Conservation (phyloP, 2,329 filamentous ascomycete species). For the Colletotrichum lentis region DNA sequence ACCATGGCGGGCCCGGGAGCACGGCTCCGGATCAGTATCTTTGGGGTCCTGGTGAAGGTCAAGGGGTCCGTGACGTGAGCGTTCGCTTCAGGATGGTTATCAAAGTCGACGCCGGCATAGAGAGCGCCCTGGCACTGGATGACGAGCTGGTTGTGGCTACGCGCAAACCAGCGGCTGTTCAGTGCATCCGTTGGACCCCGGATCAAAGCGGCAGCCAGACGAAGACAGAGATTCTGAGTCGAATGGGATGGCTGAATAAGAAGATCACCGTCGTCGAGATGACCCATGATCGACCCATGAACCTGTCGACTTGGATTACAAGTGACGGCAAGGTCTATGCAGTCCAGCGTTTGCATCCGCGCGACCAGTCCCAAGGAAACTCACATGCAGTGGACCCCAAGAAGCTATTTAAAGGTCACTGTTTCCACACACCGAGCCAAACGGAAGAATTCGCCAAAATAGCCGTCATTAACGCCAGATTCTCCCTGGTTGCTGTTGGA, state of each 20-base stretch:
- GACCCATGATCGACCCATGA: constrained; percentile 96
- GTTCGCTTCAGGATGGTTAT: constrained; percentile 97
- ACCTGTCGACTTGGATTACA: constrained; percentile 90
- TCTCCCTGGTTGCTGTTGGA: constrained; percentile 89
- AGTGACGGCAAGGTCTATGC: constrained; percentile 88
- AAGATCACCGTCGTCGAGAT: constrained; percentile 81
- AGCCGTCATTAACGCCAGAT: constrained; percentile 90
- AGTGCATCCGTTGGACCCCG: constrained; percentile 94
- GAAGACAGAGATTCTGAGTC: constrained; percentile 86
- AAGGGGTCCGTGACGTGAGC: constrained; percentile 84
- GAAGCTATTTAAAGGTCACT: constrained; percentile 86
- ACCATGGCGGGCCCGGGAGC: constrained; percentile 65
- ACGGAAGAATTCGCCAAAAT: constrained; percentile 70
- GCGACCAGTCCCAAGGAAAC: constrained; percentile 44
- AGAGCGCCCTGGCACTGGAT: constrained; percentile 85
- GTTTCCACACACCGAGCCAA: constrained; percentile 79
- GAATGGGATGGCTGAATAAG: constrained; percentile 85
- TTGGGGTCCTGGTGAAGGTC: constrained; percentile 82
- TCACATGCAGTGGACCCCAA: constrained; percentile 54
- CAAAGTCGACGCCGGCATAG: constrained; percentile 95
- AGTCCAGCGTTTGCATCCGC: constrained; percentile 73
- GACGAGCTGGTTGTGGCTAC: constrained; percentile 94
- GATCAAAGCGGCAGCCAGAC: constrained; percentile 85
- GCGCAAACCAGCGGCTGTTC: constrained; percentile 88
- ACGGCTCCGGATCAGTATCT: constrained; percentile 68